These are phyloP conservation scores for Phaeosphaeria sp. DNA, from an alignment of 2,329 filamentous ascomycete species.

Conservation along the genomic window DNA sequence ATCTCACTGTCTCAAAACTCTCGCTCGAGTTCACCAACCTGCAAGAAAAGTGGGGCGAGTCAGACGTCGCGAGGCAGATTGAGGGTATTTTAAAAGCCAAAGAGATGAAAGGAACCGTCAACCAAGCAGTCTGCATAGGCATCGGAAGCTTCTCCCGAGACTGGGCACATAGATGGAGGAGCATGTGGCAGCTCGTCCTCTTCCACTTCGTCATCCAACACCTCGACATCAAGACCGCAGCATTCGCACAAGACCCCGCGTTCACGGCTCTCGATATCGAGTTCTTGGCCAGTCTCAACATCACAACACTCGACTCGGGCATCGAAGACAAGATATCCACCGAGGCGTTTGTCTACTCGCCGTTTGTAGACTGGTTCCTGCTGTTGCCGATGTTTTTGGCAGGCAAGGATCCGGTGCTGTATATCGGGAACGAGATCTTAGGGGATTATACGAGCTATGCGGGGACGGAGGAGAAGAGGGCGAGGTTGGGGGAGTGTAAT, in stretches of 20 bases:
- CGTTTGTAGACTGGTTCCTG: constrained; percentile 47
- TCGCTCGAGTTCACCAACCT: constrained; percentile 27
- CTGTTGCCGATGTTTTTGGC: constrained; percentile 40
- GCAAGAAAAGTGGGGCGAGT: constrained; percentile 32
- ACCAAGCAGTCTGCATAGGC: constrained; percentile 43
- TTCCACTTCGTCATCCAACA: constrained; percentile 35
- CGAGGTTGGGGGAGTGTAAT: constrained; percentile 36
- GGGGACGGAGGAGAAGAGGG: constrained; percentile 30
- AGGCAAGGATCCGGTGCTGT: constrained; percentile 37
- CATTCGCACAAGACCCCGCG: constrained; percentile 45
- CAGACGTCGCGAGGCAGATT: constrained; percentile 29
- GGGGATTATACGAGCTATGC: constrained; percentile 37
- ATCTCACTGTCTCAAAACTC: constrained; percentile 34
- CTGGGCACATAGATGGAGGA: constrained; percentile 42
- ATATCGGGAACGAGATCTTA: constrained; percentile 47
- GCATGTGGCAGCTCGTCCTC: constrained; percentile 48
- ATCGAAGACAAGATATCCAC: constrained; percentile 30
- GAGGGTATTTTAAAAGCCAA: constrained; percentile 17
- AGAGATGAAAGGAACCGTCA: constrained; percentile 17
- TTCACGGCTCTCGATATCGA: constrained; percentile 41
- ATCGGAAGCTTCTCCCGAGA: constrained; percentile 46
- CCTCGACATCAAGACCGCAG: constrained; percentile 1
- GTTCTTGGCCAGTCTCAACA: constrained; percentile 32
- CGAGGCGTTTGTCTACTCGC: constrained; percentile 41
- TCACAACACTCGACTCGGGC: constrained; percentile 18